These are phyloP conservation scores for Lactifluus piperatus DNA, from an alignment of 768 basidiomycete species.

Conservation along the genomic window DNA sequence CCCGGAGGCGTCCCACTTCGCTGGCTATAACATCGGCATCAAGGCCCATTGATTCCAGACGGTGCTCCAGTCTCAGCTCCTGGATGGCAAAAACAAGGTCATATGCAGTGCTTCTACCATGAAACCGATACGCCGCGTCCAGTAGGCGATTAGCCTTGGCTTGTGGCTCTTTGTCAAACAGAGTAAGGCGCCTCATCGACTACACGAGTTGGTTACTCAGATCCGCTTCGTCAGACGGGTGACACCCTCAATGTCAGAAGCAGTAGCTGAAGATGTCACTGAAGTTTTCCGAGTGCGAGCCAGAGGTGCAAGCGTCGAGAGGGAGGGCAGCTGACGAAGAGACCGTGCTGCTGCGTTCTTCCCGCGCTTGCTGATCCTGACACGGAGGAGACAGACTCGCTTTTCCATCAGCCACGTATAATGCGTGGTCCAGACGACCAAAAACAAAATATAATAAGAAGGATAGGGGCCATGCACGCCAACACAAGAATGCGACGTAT, in stretches of 20 bases:
- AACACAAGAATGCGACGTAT: not conserved
- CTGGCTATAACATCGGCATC: not conserved
- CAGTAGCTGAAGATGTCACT: not conserved
- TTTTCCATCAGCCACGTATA: conserved; percentile 56
- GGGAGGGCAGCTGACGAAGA: not conserved
- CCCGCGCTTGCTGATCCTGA: not conserved
- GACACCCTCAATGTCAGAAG: not conserved
- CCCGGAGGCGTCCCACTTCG: not conserved
- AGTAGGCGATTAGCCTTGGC: conserved; percentile 14
- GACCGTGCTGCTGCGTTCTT: not conserved
- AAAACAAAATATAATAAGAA: conserved; percentile 18
- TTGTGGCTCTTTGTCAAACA: conserved; percentile 9
- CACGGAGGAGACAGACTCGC: conserved; percentile 18
- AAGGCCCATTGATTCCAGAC: conserved; percentile 2
- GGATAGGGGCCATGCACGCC: not conserved
- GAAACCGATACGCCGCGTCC: conserved; percentile 14
- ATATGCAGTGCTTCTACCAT: conserved; percentile 15
- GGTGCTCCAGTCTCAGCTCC: conserved; percentile 3
- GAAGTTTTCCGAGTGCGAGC: conserved; percentile 1
- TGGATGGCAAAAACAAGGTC: conserved; percentile 7
- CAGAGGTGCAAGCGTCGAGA: conserved; percentile 2
- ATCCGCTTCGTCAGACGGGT: conserved; percentile 3
- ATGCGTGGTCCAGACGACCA: conserved; percentile 42
- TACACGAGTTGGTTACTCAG: not conserved
- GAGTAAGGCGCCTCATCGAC: conserved; percentile 11